Percentiles rank a stretch among this genome's conserved stretches.
Evolutionary conservation across 371 early-diverging fungal genomes (phyloP).

Genomic region (Circinella umbellata): DNA sequence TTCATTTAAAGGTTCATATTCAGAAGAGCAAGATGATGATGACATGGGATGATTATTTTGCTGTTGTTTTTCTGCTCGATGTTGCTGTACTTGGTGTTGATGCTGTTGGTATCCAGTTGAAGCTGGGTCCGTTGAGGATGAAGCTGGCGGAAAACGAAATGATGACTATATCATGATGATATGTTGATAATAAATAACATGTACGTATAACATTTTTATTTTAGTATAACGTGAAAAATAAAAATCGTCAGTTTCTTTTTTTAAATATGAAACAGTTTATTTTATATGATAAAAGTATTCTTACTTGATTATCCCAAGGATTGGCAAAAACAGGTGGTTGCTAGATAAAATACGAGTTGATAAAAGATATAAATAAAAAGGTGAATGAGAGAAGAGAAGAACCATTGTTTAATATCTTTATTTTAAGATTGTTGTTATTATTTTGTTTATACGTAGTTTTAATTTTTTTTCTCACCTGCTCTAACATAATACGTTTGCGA

Average conservation of each 20-base stretch:
- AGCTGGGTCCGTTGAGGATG: neutral
- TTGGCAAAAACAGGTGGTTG: conserved; percentile 18
- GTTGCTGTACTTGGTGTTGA: neutral
- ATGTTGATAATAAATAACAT: neutral
- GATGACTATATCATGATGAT: neutral
- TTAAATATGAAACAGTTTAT: neutral
- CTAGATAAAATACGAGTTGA: neutral
- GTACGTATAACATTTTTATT: too few relatives aligned
- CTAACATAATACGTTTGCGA: conserved; percentile 4
- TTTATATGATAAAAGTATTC: neutral
- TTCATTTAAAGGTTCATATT: neutral
- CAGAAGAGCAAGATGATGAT: neutral
- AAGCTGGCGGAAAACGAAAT: conserved; percentile 13
- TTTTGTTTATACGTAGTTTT: neutral
- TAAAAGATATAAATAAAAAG: neutral
- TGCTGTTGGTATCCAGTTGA: neutral
- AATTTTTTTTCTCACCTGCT: conserved; percentile 26
- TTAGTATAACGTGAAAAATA: neutral
- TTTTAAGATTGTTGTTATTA: neutral
- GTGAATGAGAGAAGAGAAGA: neutral
- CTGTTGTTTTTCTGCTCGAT: neutral
- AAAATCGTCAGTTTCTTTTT: neutral
- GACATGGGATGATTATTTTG: neutral
- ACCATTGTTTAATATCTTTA: neutral
- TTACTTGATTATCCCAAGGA: conserved; percentile 28